phyloP scores from a whole-genome alignment of 805 yeast genomes.

The Saccharomyces jurei region DNA sequence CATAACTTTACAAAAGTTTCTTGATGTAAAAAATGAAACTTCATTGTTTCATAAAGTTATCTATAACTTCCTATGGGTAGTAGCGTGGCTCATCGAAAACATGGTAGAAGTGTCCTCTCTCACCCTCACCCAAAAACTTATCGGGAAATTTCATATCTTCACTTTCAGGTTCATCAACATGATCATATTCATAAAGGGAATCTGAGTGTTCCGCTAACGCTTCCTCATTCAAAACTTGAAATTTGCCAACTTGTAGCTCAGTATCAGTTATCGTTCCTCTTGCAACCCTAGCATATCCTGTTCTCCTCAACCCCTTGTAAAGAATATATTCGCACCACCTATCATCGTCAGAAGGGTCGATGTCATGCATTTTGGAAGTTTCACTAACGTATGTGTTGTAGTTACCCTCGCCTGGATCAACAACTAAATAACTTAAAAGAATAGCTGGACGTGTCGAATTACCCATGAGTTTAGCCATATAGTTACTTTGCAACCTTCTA shows the following conservation, averaged over 20 bases:
- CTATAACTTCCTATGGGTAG: constrained; percentile 25
- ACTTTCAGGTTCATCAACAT: constrained; percentile 44
- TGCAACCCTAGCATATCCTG: constrained; percentile 89
- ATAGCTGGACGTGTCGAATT: constrained; percentile 75
- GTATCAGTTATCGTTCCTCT: constrained; percentile 94
- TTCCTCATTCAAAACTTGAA: constrained; percentile 44
- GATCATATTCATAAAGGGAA: constrained; percentile 45
- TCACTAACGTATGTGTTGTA: constrained; percentile 87
- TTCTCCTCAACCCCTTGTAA: constrained; percentile 76
- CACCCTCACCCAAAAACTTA: constrained; percentile 80
- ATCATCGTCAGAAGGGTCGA: constrained; percentile 89
- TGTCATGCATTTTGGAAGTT: constrained; percentile 80
- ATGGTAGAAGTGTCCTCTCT: constrained; percentile 87
- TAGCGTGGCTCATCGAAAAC: constrained; percentile 93
- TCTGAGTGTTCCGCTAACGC: constrained; percentile 29
- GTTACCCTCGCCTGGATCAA: constrained; percentile 80
- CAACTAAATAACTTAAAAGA: constrained; percentile 82
- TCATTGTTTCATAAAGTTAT: too few species aligned
- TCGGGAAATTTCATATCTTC: constrained; percentile 67
- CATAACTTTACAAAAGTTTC: background rate
- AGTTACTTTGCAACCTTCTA: constrained; percentile 75
- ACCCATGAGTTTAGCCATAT: constrained; percentile 73
- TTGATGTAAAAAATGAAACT: background rate
- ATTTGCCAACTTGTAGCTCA: constrained; percentile 91
- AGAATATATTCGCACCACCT: constrained; percentile 97